A percentile compares a stretch with the other conserved stretches of the same genome.
These are phyloP conservation scores for Cephalotrichum gorgonifer DNA, from an alignment of 2,329 filamentous ascomycete species.

Conservation along the genomic window DNA sequence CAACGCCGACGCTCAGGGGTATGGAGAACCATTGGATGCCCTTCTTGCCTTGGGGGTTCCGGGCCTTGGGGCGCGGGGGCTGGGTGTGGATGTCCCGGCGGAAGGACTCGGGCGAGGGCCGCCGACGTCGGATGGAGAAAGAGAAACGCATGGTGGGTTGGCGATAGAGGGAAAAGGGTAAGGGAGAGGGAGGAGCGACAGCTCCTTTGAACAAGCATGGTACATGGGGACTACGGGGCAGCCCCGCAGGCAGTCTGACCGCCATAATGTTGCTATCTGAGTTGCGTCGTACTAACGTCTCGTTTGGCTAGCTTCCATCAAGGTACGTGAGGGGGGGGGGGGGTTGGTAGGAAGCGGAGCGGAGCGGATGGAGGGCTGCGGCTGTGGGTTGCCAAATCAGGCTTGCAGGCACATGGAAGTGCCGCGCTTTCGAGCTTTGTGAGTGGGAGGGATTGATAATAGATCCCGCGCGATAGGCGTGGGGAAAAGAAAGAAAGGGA, in stretches of 20 bases:
- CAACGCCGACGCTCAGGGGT: conserved; percentile 75
- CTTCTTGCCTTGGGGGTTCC: conserved; percentile 20
- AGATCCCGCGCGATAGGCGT: neutral
- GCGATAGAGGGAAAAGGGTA: neutral
- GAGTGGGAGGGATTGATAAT: neutral
- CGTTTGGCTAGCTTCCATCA: neutral
- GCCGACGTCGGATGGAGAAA: conserved; percentile 13
- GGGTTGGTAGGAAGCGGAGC: neutral
- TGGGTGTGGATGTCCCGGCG: conserved; percentile 9
- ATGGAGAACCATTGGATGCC: conserved; percentile 83
- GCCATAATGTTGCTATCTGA: conserved; percentile 2
- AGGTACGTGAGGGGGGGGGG: neutral
- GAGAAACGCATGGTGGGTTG: conserved; percentile 5
- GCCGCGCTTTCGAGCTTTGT: neutral
- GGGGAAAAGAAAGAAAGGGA: neutral
- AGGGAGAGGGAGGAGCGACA: neutral
- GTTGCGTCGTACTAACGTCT: no score
- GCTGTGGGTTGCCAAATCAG: no score
- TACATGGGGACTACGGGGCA: conserved; percentile 2
- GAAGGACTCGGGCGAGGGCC: conserved; percentile 13
- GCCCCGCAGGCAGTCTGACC: conserved; percentile 2
- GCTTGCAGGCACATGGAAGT: neutral
- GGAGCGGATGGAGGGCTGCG: no score
- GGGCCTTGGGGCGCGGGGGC: conserved; percentile 34
- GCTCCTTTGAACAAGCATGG: conserved; percentile 3